Base-by-base conservation (phyloP, 306 rosid genomes). In the Hippophae gyantsensis region DNA sequence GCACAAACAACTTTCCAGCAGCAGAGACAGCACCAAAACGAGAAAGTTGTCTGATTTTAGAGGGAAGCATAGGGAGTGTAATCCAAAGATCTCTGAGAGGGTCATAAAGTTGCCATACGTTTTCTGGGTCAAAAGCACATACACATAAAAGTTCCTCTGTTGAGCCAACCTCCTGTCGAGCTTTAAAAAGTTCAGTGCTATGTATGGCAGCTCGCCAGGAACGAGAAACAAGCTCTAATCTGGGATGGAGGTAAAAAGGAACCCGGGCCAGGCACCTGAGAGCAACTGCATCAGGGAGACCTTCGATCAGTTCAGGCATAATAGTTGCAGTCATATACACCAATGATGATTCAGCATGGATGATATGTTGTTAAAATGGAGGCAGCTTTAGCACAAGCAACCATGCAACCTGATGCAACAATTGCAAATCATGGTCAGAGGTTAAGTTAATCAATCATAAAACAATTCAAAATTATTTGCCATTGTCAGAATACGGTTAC, bases 61-160 rank as follows among this genome's bases (percentile, higher is more conserved):
- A 93, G 68, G 99, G 99, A 49, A 88, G 89, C 74, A 93, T 80
- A 8, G 99, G 99, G 54, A 92, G 89, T 11, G 95, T 88, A 62
- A 88, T 88, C 99, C 97, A 93, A 62, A 80, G 90, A 71, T 93
- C 94, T 45, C 79, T 80, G 8, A 77, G 74, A 66, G 99, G 94
- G 41, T 93, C 99, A 74, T 86, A 86, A 47, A 93, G 72, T 72
- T 93, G 99, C 99, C 99, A 93, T 54, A 89, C 57, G 47, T 93
- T 93, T 80, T 93, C 99, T 6, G 99, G 38, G 38, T 32, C 38
- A 32, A 32, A 32, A 32, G 38, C 38, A 32, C 38, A 82, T 89
- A 78, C 86, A 42, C 86, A 82, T 56, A 85, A 68, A 57, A 85
- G 72, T 55, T 82, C 81, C 78, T 85, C 94, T 13, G 82, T 52